phyloP scores from a whole-genome alignment of 2,329 filamentous ascomycete species.

The Colletotrichum horii region DNA sequence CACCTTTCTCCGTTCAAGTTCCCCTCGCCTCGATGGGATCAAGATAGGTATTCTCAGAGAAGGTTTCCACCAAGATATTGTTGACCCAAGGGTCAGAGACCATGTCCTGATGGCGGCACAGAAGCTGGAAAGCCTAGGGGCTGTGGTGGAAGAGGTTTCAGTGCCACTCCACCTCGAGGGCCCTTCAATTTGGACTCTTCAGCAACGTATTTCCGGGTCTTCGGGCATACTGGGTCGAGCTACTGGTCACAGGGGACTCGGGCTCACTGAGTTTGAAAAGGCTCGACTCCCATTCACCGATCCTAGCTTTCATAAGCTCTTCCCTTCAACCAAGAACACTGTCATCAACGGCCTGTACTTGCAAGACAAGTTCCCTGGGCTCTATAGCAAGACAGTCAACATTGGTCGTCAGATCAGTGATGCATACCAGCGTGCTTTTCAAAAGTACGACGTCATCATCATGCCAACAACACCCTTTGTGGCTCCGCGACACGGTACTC shows the following conservation, averaged over 20 bases:
- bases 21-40: conserved; percentile 32
- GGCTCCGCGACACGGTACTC: conserved; percentile 45
- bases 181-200: conserved; percentile 55
- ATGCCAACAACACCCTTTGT: conserved; percentile 55
- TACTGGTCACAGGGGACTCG: conserved; percentile 51
- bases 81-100: conserved; percentile 43
- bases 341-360: conserved; percentile 57
- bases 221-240: conserved; percentile 47
- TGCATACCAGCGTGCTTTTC: conserved; percentile 46
- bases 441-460: conserved; percentile 47
- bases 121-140: conserved; percentile 50
- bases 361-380: conserved; percentile 44
- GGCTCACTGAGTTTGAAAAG: conserved; percentile 54
- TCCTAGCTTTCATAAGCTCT: conserved; percentile 55
- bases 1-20: conserved; percentile 21
- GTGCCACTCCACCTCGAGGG: conserved; percentile 54
- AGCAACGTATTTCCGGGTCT: conserved; percentile 49
- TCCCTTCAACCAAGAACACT: conserved; percentile 59
- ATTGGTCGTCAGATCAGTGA: conserved; percentile 50
- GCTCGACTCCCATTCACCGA: conserved; percentile 50
- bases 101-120: conserved; percentile 46
- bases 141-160: conserved; percentile 53
- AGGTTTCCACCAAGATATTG: conserved; percentile 43
- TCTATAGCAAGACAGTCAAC: conserved; percentile 56
- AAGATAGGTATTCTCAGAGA: conserved; percentile 50